phyloP scores from a whole-genome alignment of 2,329 filamentous ascomycete species.

The Ascochyta koolunga region DNA sequence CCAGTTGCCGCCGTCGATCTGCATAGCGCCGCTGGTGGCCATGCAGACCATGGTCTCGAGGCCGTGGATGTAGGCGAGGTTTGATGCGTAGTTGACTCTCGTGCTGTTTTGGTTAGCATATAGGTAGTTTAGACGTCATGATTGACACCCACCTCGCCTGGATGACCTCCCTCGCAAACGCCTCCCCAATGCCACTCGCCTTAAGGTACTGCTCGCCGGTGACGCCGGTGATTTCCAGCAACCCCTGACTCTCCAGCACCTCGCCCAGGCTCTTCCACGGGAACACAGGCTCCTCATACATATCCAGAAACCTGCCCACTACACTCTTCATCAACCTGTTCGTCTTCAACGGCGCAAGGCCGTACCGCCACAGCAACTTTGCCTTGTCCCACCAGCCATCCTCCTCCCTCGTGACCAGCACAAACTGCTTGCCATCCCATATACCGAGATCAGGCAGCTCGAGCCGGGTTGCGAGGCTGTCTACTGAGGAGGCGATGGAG shows the following conservation, averaged over 20 bases:
- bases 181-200: conserved; percentile 67
- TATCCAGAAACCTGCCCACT: conserved; percentile 73
- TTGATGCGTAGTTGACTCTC: conserved; percentile 92
- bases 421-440: conserved; percentile 81
- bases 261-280: conserved; percentile 80
- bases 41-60: conserved; percentile 91
- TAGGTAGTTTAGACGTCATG: too few relatives aligned
- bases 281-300: conserved; percentile 84
- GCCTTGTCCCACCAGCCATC: conserved; percentile 79
- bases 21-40: conserved; percentile 82
- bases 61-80: conserved; percentile 83
- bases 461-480: conserved; percentile 38
- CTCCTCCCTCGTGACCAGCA: conserved; percentile 67
- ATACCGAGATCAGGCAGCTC: conserved; percentile 66
- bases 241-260: conserved; percentile 68
- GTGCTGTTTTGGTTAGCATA: conserved; percentile 61
- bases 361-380: conserved; percentile 86
- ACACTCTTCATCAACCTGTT: conserved; percentile 73
- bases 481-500: conserved; percentile 48
- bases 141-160: conserved; percentile 63
- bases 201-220: conserved; percentile 77
- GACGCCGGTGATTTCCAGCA: conserved; percentile 68
- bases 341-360: conserved; percentile 75
- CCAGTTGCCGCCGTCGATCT: conserved; percentile 88
- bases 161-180: conserved; percentile 80